Base-by-base conservation (phyloP, 2,329 filamentous ascomycete species). In the Arthrobotrys sphaeroides region DNA sequence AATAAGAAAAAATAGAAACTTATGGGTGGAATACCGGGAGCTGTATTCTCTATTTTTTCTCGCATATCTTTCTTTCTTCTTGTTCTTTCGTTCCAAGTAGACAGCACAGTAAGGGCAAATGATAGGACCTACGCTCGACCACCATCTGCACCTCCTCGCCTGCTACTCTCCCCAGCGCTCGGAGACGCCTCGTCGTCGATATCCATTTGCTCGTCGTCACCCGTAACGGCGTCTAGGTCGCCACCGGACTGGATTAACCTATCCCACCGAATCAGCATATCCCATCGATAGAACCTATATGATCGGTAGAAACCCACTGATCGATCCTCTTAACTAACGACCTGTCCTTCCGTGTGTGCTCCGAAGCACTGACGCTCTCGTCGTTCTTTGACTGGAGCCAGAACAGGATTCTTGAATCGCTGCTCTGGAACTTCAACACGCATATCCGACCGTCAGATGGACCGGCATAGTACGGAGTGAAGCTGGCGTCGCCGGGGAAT, bases 81-180 rank as follows among this genome's bases (percentile, higher is more conserved):
- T 43, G 66, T 51, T 51, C 13, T 36, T 55, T 33, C 78, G 22
- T 24, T 9, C 18, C 12, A 66, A 13, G 73, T 53, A 28, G 24
- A 73, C 69, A 61, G 65, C 69, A 75, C 77, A 67, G 77, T 31
- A 69, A 77, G 77, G 73, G 77, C 77, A 82, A 83, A 84, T 82
- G 84, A 83, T 82, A 67, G 61, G 84, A 99, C 96, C 94, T 98
- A 99, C 95, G 94, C 95, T 97, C 95, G 90, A 85, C 92, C 96
- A 81, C 96, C 95, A 84, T 98, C 95, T 80, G 93, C 93, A 82
- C 96, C 95, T 75, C 94, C 95, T 84, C 97, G 93, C 84, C 96
- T 88, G 78, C 94, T 89, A 79, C 89, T 85, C 82, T 99, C 94
- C 78, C 94, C 94, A 68, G 94, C 86, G 81, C 90, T 86, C 73